Percentiles rank a stretch among this genome's conserved stretches.
phyloP scores from a whole-genome alignment of 495 filamentous ascomycete species.

The Friedmanniomyces endolithicus region DNA sequence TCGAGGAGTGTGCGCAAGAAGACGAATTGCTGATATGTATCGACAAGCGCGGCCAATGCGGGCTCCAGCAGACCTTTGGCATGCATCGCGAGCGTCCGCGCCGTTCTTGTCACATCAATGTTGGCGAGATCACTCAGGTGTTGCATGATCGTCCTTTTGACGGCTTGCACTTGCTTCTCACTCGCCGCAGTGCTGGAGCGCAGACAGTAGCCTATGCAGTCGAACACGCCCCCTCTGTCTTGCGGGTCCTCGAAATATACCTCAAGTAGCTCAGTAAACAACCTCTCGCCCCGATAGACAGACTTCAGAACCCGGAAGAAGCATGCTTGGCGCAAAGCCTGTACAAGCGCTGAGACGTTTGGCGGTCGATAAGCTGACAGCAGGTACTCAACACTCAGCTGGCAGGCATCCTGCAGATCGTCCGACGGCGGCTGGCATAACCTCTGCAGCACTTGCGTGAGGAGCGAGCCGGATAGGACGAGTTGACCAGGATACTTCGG shows the following conservation, averaged over 20 bases:
- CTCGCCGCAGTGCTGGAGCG: slow-evolving; percentile 55
- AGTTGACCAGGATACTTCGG: slow-evolving; percentile 96
- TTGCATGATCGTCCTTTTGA: slow-evolving; percentile 56
- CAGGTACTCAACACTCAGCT: slow-evolving; percentile 89
- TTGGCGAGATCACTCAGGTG: slow-evolving; percentile 56
- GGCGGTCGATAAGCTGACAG: slow-evolving; percentile 87
- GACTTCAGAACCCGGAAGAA: slow-evolving; percentile 93
- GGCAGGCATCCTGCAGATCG: slow-evolving; percentile 83
- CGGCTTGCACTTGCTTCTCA: slow-evolving; percentile 62
- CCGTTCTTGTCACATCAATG: slow-evolving; percentile 56
- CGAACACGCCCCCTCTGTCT: slow-evolving; percentile 59
- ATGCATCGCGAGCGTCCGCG: slow-evolving; percentile 53
- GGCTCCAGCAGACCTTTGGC: slow-evolving; percentile 60
- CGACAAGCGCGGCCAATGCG: slow-evolving; percentile 51
- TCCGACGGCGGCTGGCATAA: slow-evolving; percentile 71
- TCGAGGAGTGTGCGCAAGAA: slow-evolving; percentile 75
- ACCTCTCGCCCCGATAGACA: slow-evolving; percentile 67
- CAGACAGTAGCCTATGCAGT: slow-evolving; percentile 68
- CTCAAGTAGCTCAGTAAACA: slow-evolving; percentile 65
- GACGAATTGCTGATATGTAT: slow-evolving; percentile 53
- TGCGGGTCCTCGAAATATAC: slow-evolving; percentile 79
- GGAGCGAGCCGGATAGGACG: slow-evolving; percentile 69
- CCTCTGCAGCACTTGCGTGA: slow-evolving; percentile 68
- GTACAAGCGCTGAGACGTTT: slow-evolving; percentile 60
- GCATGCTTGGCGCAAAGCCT: slow-evolving; percentile 62